These are phyloP conservation scores for Naumovozyma castellii DNA, from an alignment of 805 yeast species.

Conservation along the genomic window DNA sequence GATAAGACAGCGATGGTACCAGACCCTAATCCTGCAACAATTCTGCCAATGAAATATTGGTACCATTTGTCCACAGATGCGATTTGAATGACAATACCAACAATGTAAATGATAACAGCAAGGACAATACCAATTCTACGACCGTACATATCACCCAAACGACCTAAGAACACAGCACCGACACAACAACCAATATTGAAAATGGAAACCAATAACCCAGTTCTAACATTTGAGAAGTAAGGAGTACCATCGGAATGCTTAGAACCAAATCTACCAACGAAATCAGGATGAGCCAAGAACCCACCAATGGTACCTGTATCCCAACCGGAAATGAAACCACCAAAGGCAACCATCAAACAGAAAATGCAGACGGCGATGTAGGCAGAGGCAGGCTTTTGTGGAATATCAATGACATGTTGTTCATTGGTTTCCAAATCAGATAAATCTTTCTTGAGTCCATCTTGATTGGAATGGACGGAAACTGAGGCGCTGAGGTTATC, in stretches of 20 bases:
- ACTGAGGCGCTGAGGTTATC: too few species aligned
- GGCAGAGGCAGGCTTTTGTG: too few species aligned
- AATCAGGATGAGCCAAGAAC: slow-evolving; percentile 51
- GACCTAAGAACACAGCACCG: slow-evolving; percentile 53
- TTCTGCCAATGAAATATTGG: too few species aligned
- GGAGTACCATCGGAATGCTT: slow-evolving; percentile 63
- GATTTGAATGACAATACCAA: too few species aligned
- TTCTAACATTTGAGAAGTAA: slow-evolving; percentile 36
- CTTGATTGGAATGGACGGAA: too few species aligned
- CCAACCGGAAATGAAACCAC: too few species aligned
- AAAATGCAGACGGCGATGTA: too few species aligned
- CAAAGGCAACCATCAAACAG: slow-evolving; percentile 12
- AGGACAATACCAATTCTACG: slow-evolving; percentile 47
- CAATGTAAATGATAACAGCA: slow-evolving; percentile 46
- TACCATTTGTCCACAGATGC: too few species aligned
- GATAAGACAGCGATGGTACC: slow-evolving; percentile 67
- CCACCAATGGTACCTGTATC: too few species aligned
- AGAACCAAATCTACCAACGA: slow-evolving; percentile 43
- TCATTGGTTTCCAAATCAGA: too few species aligned
- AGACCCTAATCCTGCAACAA: slow-evolving; percentile 70
- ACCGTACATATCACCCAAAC: slow-evolving; percentile 49
- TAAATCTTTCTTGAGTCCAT: too few species aligned
- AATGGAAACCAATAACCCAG: slow-evolving; percentile 44
- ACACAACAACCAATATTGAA: slow-evolving; percentile 64
- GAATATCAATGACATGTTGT: too few species aligned